Evolutionary conservation across 345 rosid species (phyloP), one percentile per base, ranked within the genome.

Genomic region (Alliaria petiolata): DNA sequence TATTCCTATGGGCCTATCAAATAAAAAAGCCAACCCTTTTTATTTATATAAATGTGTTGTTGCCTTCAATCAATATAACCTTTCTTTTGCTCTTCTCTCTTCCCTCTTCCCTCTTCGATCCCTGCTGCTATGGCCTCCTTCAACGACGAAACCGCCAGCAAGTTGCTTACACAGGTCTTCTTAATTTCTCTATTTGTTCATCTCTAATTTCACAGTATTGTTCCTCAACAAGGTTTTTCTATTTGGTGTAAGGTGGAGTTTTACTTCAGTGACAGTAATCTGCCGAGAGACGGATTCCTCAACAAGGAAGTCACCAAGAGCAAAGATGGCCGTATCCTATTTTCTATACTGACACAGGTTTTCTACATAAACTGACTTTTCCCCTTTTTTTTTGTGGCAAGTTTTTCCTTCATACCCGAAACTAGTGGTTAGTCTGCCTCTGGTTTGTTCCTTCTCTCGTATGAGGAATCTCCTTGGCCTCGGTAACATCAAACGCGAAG

Each of bases 391-490:
- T 25, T 35, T 35, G 13, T 11, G 14, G 19, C 19, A 14, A 33
- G 53, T 16, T 42, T 66, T 31, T 56, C 59, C 65, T 74, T 55
- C 56, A 73, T 53, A 22, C 25, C 22, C n/a, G 28, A 54, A 43
- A 10, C 33, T 58, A 82, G 86, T 83, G 75, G 80, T 83, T 54
- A 77, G 76, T 55, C 66, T 83, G 38, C 51, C 78, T 74, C 76
- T 83, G 17, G 65, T 83, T 42, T 83, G 83, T 49, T 80, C 83
- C 40, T 80, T 80, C 71, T 74, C 81, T 59, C 78, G 79, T 68
- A 78, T 80, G 75, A 75, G 82, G 44, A 79, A 59, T 35, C 61
- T 71, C 57, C 74, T 83, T 4, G 79, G 82, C 26, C 70, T 80
- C 53, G 79, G 77, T 44, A 65, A 68, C 46, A 34, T 45, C 19